phyloP scores from a whole-genome alignment of 2,329 filamentous ascomycete species.

The Camptophora hylomeconis region DNA sequence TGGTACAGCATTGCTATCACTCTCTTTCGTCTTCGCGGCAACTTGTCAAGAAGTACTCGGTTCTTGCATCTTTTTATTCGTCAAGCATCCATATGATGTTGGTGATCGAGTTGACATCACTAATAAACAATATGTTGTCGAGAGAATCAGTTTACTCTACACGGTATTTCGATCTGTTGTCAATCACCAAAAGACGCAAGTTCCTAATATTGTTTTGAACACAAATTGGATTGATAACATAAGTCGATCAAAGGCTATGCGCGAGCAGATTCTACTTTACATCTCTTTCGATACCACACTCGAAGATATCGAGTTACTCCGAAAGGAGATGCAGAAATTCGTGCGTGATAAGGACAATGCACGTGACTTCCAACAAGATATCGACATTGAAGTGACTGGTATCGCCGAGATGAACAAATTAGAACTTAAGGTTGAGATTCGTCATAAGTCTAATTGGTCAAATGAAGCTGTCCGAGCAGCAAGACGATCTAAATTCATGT shows the following conservation, averaged over 20 bases:
- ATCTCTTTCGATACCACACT: slow-evolving; percentile 79
- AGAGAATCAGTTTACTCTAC: slow-evolving; percentile 88
- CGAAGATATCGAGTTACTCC: slow-evolving; percentile 76
- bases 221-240: slow-evolving; percentile 92
- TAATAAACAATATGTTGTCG: slow-evolving; percentile 59
- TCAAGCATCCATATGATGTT: slow-evolving; percentile 96
- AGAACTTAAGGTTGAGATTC: slow-evolving; percentile 66
- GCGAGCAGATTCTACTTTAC: slow-evolving; percentile 65
- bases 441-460: slow-evolving; percentile 87
- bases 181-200: slow-evolving; percentile 65
- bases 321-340: slow-evolving; percentile 72
- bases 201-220: slow-evolving; percentile 88
- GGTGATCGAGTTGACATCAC: slow-evolving; percentile 82
- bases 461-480: slow-evolving; percentile 71
- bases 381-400: slow-evolving; percentile 63
- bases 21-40: slow-evolving; percentile 92
- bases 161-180: slow-evolving; percentile 79
- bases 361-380: slow-evolving; percentile 79
- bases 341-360: slow-evolving; percentile 72
- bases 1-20: slow-evolving; percentile 78
- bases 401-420: slow-evolving; percentile 83
- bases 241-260: slow-evolving; percentile 81
- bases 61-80: slow-evolving; percentile 95
- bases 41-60: slow-evolving; percentile 93
- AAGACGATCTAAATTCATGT: slow-evolving; percentile 92